A percentile compares a stretch with the other conserved stretches of the same genome.
Evolutionary conservation across 257 asterid species (phyloP).

Genomic region (Asclepias syriaca): DNA sequence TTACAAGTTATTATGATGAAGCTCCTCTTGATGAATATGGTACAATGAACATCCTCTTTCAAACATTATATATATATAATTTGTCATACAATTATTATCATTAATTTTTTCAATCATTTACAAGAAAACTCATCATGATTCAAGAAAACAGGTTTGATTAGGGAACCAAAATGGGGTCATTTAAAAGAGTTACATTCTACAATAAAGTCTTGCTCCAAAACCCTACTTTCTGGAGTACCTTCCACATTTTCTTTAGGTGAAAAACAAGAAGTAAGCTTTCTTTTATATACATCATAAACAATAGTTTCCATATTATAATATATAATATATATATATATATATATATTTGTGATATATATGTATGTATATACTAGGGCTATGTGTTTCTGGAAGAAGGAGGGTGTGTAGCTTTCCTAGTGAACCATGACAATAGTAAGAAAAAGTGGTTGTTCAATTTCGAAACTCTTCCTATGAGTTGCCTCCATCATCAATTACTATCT

Average conservation of each 20-base stretch:
- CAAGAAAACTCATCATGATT: neutral
- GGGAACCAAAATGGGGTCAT: conserved; percentile 87
- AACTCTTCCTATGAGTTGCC: conserved; percentile 47
- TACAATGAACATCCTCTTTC: conserved; percentile 7
- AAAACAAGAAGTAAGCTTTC: conserved; percentile 53
- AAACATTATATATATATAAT: neutral
- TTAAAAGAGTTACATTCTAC: conserved; percentile 65
- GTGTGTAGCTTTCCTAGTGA: conserved; percentile 86
- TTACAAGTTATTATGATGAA: conserved; percentile 76
- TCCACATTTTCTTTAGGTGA: conserved; percentile 39
- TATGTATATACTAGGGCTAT: conserved; percentile 40
- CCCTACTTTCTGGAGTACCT: conserved; percentile 48
- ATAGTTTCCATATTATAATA: too few species aligned
- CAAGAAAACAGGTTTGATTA: conserved; percentile 48
- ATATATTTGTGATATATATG: too few species aligned
- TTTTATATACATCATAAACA: neutral
- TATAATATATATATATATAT: too few species aligned
- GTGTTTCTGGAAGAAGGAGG: conserved; percentile 38
- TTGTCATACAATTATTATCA: neutral
- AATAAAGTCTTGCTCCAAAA: conserved; percentile 45
- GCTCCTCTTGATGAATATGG: conserved; percentile 86
- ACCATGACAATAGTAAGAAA: conserved; percentile 25
- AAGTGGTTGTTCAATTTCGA: conserved; percentile 41
- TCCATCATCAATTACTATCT: conserved; percentile 70
- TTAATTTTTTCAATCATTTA: neutral